phyloP scores from a whole-genome alignment of 495 filamentous ascomycete genomes.

The Aspergillus nidulans region DNA sequence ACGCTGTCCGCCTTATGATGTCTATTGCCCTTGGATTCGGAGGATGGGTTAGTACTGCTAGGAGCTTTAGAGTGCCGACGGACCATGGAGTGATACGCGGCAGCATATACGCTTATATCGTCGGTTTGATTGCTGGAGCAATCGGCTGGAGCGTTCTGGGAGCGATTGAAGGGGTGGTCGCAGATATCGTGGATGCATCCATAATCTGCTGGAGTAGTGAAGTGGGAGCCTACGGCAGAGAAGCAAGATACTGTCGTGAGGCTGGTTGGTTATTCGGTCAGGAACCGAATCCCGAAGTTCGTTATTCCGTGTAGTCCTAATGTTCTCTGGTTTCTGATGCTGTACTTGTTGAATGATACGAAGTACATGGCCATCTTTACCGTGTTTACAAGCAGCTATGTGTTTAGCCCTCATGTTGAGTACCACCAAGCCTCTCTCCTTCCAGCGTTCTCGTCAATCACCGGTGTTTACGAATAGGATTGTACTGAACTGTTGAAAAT shows the following conservation, averaged over 20 bases:
- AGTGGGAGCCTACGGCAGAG: constrained; percentile 59
- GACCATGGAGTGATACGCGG: constrained; percentile 57
- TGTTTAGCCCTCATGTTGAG: background rate
- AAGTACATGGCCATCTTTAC: background rate
- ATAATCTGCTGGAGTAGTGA: constrained; percentile 94
- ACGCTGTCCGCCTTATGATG: constrained; percentile 86
- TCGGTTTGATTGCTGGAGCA: constrained; percentile 82
- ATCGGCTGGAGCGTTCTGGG: constrained; percentile 95
- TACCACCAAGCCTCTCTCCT: background rate
- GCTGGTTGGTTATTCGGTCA: constrained; percentile 79
- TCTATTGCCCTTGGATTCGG: constrained; percentile 84
- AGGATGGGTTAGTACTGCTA: constrained; percentile 94
- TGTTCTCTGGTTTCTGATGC: background rate
- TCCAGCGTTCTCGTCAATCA: background rate
- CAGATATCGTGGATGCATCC: constrained; percentile 86
- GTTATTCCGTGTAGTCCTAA: constrained; percentile 5
- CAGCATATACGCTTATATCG: constrained; percentile 93
- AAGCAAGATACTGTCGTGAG: constrained; percentile 80
- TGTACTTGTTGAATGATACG: background rate
- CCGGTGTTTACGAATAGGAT: background rate
- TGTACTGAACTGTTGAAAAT: background rate
- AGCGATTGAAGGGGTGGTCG: constrained; percentile 90
- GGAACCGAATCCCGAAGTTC: constrained; percentile 3
- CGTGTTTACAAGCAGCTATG: too few species aligned
- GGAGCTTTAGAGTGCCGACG: constrained; percentile 56